Base-by-base conservation (phyloP, 495 filamentous ascomycete genomes). In the Neurospora sp. region DNA sequence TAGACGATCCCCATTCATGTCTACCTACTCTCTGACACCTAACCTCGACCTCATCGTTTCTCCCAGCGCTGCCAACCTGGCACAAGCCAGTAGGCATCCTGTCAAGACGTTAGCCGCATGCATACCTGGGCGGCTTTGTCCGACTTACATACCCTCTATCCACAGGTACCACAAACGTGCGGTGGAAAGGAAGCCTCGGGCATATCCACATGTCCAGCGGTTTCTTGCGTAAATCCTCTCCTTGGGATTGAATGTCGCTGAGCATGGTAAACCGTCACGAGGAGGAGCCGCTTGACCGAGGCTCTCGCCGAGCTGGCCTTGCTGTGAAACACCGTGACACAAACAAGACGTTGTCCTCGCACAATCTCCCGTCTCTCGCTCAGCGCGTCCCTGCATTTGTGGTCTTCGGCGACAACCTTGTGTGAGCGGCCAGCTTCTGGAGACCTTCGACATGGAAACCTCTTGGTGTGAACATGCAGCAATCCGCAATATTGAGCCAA, bases 401-500 rank as follows among this genome's bases (percentile, higher is more conserved):
- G 73, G 41, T 41, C 70, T 70, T 31, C 40, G 73, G 69, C 68
- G 48, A 71, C 70, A 74, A 45, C 65, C 59, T 76, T 71, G 73
- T 75, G 38, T 70, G 69, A 73, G 37, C 68, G 45, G 40, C 39
- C 38, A 53, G 42, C 71, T 73, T 61, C 75, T 73, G 69, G 71
- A 71, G 73, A 71, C 73, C 75, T 74, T 69, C 45, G 73, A 45
- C 73, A 73, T 69, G 75, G 75, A 70, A 38, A 42, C 70, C 59
- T 73, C 74, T 76, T 70, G 70, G 70, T 69, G 68, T 72, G 70
- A 69, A 59, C 22, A 75, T 76, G 73, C 73, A 75, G 73, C 73
- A 73, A 75, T 72, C 75, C 73, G 73, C 71, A 75, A 74, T 72
- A 73, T 71, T 73, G 75, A 69, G 53, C 75, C 75, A 76, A 76